These are phyloP conservation scores for Albugo candida DNA, from an alignment of 352 stramenopile species.

Conservation along the genomic window DNA sequence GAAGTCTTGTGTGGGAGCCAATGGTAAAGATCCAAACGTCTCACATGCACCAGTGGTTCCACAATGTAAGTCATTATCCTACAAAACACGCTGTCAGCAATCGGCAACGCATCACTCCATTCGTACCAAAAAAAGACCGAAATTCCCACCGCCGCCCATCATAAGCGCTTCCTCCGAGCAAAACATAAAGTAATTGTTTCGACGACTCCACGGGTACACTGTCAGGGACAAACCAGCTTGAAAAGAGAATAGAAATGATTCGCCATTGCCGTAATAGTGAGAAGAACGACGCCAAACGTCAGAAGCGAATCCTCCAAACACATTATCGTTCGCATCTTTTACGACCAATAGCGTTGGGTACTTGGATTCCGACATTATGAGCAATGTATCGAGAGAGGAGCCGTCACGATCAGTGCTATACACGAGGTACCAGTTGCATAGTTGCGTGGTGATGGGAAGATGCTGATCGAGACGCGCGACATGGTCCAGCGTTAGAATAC, in stretches of 20 bases:
- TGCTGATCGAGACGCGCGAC: conserved; percentile 46
- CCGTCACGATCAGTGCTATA: conserved; percentile 62
- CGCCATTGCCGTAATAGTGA: conserved; percentile 78
- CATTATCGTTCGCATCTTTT: conserved; percentile 45
- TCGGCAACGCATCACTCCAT: conserved; percentile 1
- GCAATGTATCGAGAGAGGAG: conserved; percentile 52
- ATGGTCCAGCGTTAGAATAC: conserved; percentile 50
- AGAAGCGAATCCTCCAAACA: conserved; percentile 71
- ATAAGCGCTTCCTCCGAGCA: conserved; percentile 80
- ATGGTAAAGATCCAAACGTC: conserved; percentile 68
- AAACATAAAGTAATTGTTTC: conserved; percentile 84
- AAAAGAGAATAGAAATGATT: conserved; percentile 82
- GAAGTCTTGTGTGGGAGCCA: conserved; percentile 67
- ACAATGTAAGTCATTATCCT: conserved; percentile 71
- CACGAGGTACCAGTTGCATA: conserved; percentile 64
- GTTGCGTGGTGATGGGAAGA: conserved; percentile 53
- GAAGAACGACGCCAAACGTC: conserved; percentile 57
- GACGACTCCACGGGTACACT: conserved; percentile 66
- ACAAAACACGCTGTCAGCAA: conserved; percentile 2
- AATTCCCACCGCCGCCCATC: conserved; percentile 79
- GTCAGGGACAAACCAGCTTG: conserved; percentile 24
- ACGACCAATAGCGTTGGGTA: conserved; percentile 64
- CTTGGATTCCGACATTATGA: conserved; percentile 46
- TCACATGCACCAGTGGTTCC: conserved; percentile 74
- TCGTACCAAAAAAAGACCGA: conserved; percentile 73